Percentiles rank a stretch among this genome's conserved stretches.
These are phyloP conservation scores for Leavenworthia alabamica DNA, from an alignment of 345 rosid genomes.

Conservation along the genomic window DNA sequence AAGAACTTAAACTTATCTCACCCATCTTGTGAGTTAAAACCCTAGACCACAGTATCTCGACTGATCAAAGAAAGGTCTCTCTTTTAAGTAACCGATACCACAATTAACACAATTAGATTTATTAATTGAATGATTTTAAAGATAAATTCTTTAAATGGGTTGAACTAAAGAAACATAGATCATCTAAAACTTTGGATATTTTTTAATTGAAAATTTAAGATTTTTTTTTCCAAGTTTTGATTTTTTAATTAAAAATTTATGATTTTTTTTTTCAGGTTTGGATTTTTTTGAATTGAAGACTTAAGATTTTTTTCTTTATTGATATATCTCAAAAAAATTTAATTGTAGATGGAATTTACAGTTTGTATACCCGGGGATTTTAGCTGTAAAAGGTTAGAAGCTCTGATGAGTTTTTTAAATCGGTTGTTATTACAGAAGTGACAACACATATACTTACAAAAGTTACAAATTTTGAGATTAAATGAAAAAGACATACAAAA, in stretches of 20 bases:
- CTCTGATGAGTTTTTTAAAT: constrained; percentile 9
- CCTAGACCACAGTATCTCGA: constrained; percentile 5
- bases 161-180: constrained; percentile 7
- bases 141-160: not conserved
- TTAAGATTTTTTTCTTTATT: too few relatives aligned
- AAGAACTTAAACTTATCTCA: constrained; percentile 28
- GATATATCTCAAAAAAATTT: too few relatives aligned
- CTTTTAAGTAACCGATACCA: not conserved
- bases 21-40: constrained; percentile 60
- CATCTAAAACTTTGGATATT: not conserved
- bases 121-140: not conserved
- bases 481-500: constrained; percentile 31
- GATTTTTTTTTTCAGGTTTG: too few relatives aligned
- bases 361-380: constrained; percentile 19
- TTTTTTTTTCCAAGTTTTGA: too few relatives aligned
- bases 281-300: too few relatives aligned
- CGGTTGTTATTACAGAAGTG: constrained; percentile 26
- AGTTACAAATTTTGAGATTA: constrained; percentile 7
- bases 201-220: not conserved
- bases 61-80: constrained; percentile 6
- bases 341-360: not conserved
- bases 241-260: too few relatives aligned
- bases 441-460: constrained; percentile 3
- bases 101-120: not conserved
- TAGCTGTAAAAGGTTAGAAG: constrained; percentile 8